Evolutionary conservation across 1,284 basidiomycete genomes (phyloP), one percentile per base, ranked within the genome.

Genomic region (Ustilago trichophora): DNA sequence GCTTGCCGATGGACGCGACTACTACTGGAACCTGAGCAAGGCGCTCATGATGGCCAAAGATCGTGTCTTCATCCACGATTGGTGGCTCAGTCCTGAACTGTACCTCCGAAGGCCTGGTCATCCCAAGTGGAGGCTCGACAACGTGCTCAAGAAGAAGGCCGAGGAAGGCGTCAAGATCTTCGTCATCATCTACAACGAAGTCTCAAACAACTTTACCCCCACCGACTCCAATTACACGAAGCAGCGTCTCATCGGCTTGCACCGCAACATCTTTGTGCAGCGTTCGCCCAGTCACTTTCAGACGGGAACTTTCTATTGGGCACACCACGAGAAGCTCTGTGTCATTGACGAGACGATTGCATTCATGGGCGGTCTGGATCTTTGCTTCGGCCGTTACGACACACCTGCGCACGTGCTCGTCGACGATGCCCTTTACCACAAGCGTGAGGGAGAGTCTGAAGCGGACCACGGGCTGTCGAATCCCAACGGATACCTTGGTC

Each of bases 291-390:
- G 92, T 5, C 95, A 98, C 83, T 93, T 98, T 82, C 91, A 94
- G 78, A 97, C 93, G 0, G 94, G 95, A 4, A 98, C 94, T 0
- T 93, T 97, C 81, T 96, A 96, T 80, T 98, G 95, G 95, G 79
- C 54, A 46, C 80, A 94, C 89, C 96, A 98, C 83, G 96, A 99
- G 84, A 99, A 98, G 82, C 82, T 99, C 58, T 98, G 95, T 80
- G 92, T 98, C 13, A 92, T 98, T 64, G 96, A 99, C 81, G 92
- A 97, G 82, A 89, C 92, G 0, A 95, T 98, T 68, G 95, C 92
- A 0, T 98, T 98, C 83, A 96, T 94, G 91, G 96, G 96, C 25
- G 96, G 96, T 1, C 83, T 99, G 31, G 96, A 99, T 83, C 85
- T 95, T 38, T 97, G 85, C 73, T 83, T 83, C 50, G 83, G 77